Evolutionary conservation across 768 basidiomycete genomes (phyloP).

Genomic region (Rhodotorula graminis): DNA sequence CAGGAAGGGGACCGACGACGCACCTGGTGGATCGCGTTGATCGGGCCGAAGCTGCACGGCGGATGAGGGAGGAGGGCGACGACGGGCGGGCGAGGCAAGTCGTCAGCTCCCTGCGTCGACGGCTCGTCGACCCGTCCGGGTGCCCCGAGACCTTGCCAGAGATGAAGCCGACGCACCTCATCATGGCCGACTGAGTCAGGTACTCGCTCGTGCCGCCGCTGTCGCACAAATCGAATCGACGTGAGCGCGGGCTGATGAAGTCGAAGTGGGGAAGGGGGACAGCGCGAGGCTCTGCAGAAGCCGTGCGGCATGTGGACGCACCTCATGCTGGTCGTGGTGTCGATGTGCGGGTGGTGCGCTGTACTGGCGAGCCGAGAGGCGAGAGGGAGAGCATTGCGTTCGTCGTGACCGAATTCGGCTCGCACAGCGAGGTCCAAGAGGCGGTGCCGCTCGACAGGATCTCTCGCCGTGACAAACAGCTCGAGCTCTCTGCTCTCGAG

Average conservation of each 20-base stretch:
- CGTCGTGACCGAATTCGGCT: not conserved
- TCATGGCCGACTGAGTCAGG: constrained; percentile 13
- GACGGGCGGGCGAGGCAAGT: not conserved
- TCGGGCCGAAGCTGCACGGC: constrained; percentile 46
- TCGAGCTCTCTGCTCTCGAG: not conserved
- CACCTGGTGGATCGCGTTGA: constrained; percentile 47
- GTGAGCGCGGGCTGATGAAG: not conserved
- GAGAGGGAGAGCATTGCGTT: not conserved
- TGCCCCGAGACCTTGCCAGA: too few relatives aligned
- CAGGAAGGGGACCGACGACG: constrained; percentile 3
- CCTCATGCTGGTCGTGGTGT: not conserved
- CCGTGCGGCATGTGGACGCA: not conserved
- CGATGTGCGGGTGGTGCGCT: not conserved
- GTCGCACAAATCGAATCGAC: not conserved
- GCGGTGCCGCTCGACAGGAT: too few relatives aligned
- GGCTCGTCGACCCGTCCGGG: too few relatives aligned
- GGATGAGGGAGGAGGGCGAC: constrained; percentile 33
- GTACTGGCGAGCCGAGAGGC: not conserved
- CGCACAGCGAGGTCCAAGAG: too few relatives aligned
- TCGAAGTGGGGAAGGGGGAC: not conserved
- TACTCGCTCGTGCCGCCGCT: constrained; percentile 20
- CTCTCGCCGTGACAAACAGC: too few relatives aligned
- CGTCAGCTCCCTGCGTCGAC: too few relatives aligned
- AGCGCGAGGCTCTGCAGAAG: not conserved
- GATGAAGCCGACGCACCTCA: constrained; percentile 12